Base-by-base conservation (phyloP, 495 filamentous ascomycete species). In the Xylaria curta region DNA sequence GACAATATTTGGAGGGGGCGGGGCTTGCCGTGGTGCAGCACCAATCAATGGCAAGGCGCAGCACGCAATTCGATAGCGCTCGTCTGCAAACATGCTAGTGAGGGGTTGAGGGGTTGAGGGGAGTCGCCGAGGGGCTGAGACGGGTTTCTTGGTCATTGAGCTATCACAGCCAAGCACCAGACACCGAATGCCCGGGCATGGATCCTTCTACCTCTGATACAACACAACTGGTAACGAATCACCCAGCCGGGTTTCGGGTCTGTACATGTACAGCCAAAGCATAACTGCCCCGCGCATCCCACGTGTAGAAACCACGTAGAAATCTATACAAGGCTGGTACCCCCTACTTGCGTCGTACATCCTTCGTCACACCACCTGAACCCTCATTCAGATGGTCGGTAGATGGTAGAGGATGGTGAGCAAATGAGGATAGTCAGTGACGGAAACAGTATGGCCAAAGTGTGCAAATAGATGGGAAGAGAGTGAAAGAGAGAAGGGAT, bases 1-100 rank as follows among this genome's bases (percentile, higher is more conserved):
- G 76, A 72, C 74, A 78, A 72, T 68, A 78, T 56, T 76, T 62
- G 72, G 72, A 76, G 70, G 75, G 74, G 56, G 40, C 66, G 66
- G 66, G 66, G 66, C 19, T n/a, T 15, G 31, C 49, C 65, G 62
- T 64, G 66, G 59, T 59, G 42, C 69, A 68, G 67, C 74, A 72
- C 76, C 76, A 78, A 76, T 75, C 17, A 74, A 26, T 59, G 7
- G 5, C 56, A 31, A n/a, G 33, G 17, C 61, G 28, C 75, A 78
- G 66, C 73, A 77, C 77, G 77, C 77, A 74, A 78, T 78, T 51
- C 66, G 42, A 54, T 28, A 51, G 62, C 3, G 10, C 59, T 38
- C 66, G 73, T 59, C 75, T 60, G 60, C 12, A 74, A 75, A 62
- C 36, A 68, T 73, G 49, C 56, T 78, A 78, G 77, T 78, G 76